Conservation (phyloP, 345 rosid species). For the Murraya paniculata region DNA sequence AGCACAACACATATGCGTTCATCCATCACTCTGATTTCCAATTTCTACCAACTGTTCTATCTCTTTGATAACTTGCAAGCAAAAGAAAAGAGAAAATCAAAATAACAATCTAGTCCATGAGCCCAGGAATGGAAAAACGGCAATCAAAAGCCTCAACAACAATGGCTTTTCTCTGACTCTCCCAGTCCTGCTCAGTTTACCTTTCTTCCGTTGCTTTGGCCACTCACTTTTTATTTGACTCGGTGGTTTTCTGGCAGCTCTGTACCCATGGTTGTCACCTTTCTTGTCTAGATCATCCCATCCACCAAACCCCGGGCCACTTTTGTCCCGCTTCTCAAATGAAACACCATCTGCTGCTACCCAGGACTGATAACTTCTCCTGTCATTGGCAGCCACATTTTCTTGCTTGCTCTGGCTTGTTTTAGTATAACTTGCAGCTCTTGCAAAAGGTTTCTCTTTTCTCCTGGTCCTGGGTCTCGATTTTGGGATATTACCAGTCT, state of each 20-base stretch:
- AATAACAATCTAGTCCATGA: constrained; percentile 65
- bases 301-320: constrained; percentile 51
- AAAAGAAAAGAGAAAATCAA: constrained; percentile 23
- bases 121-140: constrained; percentile 71
- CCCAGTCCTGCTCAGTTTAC: constrained; percentile 45
- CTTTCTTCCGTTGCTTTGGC: constrained; percentile 26
- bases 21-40: no score
- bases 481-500: constrained; percentile 29
- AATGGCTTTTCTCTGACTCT: constrained; percentile 69
- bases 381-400: constrained; percentile 17
- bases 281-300: constrained; percentile 75
- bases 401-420: constrained; percentile 25
- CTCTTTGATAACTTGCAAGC: neutral
- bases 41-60: neutral
- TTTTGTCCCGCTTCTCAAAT: constrained; percentile 9
- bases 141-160: constrained; percentile 58
- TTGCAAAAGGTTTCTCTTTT: constrained; percentile 41
- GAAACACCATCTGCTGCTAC: constrained; percentile 35
- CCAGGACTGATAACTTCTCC: constrained; percentile 67
- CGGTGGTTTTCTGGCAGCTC: constrained; percentile 13
- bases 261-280: constrained; percentile 13
- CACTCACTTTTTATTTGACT: constrained; percentile 18
- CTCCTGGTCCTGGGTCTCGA: constrained; percentile 30
- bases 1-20: neutral
- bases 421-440: constrained; percentile 26